Base-by-base conservation (phyloP, 1,139 yeast genomes). In the Yamadazyma dushanensis region DNA sequence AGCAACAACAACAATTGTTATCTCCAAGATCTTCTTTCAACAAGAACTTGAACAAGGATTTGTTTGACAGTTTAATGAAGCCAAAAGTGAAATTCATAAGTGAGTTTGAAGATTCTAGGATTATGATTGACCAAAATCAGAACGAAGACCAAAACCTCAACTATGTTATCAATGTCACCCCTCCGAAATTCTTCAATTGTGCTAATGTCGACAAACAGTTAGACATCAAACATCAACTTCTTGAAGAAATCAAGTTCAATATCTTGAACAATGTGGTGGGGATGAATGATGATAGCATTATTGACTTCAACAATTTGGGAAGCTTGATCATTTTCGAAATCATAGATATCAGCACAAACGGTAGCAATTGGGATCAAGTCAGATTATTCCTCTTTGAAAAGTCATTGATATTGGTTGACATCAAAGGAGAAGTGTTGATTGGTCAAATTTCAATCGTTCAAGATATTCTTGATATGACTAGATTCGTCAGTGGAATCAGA, bases 321-420 rank as follows among this genome's bases (percentile, higher is more conserved):
- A 40, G 45, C 14, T 38, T 47, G 16, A 48, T 66, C 4, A 41
- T 73, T 10, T 75, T 76, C 54, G 82, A 76, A 46, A 53, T 53
- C 25, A 51, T 74, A 36, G 64, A 67, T 16, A 53, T 73, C 2
- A 57, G 67, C 25, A 53, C 70, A 8, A 66, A 66, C 40, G 72
- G 69, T 0, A 30, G 17, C 5, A 54, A 50, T 8, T 70, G 73
- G 68, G 69, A 65, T 36, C 38, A 45, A 15, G 57, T 69, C 5
- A 55, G 60, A 22, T 54, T 66, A 16, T 70, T 57, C 42, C 49
- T 76, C 7, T 76, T 75, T 48, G 67, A 64, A 35, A 54, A 62
- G 11, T 45, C 57, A 2, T 34, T 76, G n/a, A 38, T 76, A 1
- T 38, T 76, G 20, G 47, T 73, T 17, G 63, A 63, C 36, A 27